These are phyloP conservation scores for Lodderomyces parapsilosis DNA, from an alignment of 1,139 yeast genomes.

Conservation along the genomic window DNA sequence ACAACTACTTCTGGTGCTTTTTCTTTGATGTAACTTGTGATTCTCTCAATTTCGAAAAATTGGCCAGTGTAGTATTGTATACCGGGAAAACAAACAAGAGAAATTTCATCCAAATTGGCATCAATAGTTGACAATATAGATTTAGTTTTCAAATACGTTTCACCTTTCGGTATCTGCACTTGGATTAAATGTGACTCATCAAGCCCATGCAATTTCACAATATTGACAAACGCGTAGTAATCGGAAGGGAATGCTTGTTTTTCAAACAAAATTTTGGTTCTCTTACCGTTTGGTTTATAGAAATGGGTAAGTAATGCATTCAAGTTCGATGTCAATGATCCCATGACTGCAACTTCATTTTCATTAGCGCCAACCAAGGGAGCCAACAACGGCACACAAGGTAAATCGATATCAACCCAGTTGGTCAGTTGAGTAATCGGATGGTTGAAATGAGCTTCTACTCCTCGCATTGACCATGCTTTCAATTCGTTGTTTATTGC, in stretches of 20 bases:
- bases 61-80: constrained; percentile 94
- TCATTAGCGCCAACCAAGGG: constrained; percentile 72
- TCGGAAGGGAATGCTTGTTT: constrained; percentile 91
- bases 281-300: constrained; percentile 60
- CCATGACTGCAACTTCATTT: constrained; percentile 83
- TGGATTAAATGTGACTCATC: constrained; percentile 64
- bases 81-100: constrained; percentile 80
- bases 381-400: constrained; percentile 66
- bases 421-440: constrained; percentile 42
- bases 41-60: constrained; percentile 64
- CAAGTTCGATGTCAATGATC: constrained; percentile 78
- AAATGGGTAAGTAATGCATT: constrained; percentile 74
- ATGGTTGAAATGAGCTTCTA: constrained; percentile 80
- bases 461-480: constrained; percentile 82
- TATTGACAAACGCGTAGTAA: constrained; percentile 78
- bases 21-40: constrained; percentile 55
- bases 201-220: constrained; percentile 62
- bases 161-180: constrained; percentile 55
- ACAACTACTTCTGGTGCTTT: constrained; percentile 49
- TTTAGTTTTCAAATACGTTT: constrained; percentile 57
- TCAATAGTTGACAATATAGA: constrained; percentile 60
- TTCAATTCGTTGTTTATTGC: constrained; percentile 67
- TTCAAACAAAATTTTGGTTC: constrained; percentile 77
- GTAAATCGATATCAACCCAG: constrained; percentile 86
- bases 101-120: constrained; percentile 59